These are phyloP conservation scores for Neopestalotiopsis sp. DNA, from an alignment of 2,329 filamentous ascomycete species.

Conservation along the genomic window DNA sequence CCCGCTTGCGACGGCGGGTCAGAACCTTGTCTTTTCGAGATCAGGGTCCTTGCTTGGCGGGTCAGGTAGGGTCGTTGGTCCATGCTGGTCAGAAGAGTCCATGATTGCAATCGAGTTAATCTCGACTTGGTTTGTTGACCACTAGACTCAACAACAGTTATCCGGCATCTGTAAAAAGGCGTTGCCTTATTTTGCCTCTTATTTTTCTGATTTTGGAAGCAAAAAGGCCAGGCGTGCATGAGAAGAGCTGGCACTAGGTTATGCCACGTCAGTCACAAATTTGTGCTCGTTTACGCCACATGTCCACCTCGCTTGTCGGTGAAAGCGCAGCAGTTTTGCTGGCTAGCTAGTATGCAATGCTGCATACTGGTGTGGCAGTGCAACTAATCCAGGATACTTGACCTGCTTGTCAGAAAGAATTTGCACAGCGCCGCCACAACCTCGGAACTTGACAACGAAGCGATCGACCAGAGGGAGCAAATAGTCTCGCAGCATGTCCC, in stretches of 20 bases:
- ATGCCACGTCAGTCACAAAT: conserved; percentile 17
- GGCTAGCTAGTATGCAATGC: conserved; percentile 8
- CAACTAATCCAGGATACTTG: background rate
- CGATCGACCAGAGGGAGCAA: conserved; percentile 17
- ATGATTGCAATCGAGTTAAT: background rate
- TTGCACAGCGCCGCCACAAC: conserved; percentile 14
- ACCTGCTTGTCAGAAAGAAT: background rate
- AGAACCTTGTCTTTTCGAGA: conserved; percentile 12
- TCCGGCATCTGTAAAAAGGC: conserved; percentile 6
- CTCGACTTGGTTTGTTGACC: background rate
- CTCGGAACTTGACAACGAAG: conserved; percentile 34
- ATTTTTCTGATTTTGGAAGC: background rate
- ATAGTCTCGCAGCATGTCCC: conserved; percentile 21
- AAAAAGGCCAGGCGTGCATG: conserved; percentile 1
- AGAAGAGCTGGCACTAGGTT: conserved; percentile 11
- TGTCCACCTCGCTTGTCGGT: conserved; percentile 16
- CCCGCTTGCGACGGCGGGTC: conserved; percentile 27
- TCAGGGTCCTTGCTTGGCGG: conserved; percentile 18
- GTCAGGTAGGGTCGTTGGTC: background rate
- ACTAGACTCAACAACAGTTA: background rate
- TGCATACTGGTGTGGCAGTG: conserved; percentile 15
- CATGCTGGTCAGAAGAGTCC: background rate
- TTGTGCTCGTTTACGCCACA: conserved; percentile 9
- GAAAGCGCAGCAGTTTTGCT: conserved; percentile 6
- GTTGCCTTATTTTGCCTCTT: conserved; percentile 8